A percentile compares a stretch with the other conserved stretches of the same genome.
phyloP scores from a whole-genome alignment of 768 basidiomycete species.

The Hysterangium stoloniferum region DNA sequence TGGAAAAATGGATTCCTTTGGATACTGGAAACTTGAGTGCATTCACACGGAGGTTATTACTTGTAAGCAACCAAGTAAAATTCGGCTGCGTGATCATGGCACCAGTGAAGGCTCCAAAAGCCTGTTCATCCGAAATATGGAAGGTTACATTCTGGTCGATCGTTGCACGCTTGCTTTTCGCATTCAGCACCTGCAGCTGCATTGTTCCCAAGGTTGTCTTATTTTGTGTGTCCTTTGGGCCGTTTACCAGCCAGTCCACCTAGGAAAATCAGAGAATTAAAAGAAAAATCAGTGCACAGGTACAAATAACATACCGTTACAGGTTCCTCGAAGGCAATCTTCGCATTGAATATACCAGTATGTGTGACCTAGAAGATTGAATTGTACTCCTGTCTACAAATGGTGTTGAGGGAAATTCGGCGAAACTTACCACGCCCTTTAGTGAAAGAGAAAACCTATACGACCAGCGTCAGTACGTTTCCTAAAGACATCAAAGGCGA shows the following conservation, averaged over 20 bases:
- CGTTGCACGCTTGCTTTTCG: slow-evolving; percentile 45
- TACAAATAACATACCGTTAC: slow-evolving; percentile 35
- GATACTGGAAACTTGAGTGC: slow-evolving; percentile 62
- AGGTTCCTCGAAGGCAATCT: slow-evolving; percentile 50
- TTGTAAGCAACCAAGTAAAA: slow-evolving; percentile 62
- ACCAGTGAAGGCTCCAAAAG: slow-evolving; percentile 55
- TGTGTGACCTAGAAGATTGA: slow-evolving; percentile 37
- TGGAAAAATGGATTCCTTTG: slow-evolving; percentile 58
- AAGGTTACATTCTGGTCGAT: slow-evolving; percentile 58
- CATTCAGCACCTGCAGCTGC: slow-evolving; percentile 37
- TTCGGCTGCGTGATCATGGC: slow-evolving; percentile 56
- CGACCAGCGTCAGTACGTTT: background rate
- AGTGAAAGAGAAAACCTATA: slow-evolving; percentile 44
- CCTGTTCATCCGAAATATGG: slow-evolving; percentile 43
- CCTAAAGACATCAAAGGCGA: background rate
- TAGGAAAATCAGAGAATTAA: background rate
- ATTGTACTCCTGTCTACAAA: too few relatives aligned
- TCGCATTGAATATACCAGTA: slow-evolving; percentile 57
- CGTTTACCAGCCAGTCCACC: slow-evolving; percentile 50
- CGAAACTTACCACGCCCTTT: slow-evolving; percentile 41
- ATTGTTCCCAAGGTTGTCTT: slow-evolving; percentile 49
- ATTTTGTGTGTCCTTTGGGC: slow-evolving; percentile 26
- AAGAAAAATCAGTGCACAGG: background rate
- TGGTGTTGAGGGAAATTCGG: background rate
- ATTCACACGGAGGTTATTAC: slow-evolving; percentile 49